Evolutionary conservation across 345 rosid species (phyloP).

Genomic region (Raphanus raphanistrum): DNA sequence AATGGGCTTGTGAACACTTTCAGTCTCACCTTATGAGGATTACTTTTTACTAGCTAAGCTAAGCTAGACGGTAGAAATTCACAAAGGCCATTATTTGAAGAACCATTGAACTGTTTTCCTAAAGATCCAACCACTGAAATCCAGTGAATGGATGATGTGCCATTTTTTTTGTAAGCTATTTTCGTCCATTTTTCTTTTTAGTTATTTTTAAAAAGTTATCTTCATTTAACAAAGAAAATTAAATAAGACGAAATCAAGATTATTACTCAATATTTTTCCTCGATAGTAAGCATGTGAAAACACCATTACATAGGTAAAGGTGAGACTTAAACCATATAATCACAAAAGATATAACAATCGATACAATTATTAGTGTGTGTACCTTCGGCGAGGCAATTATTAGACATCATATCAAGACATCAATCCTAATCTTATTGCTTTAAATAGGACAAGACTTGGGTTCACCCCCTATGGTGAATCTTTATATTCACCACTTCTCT

Average conservation of each 20-base stretch:
- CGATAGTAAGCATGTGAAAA: background rate
- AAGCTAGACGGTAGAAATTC: background rate
- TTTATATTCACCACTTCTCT: too few species aligned
- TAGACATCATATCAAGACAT: slow-evolving; percentile 30
- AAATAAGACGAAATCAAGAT: background rate
- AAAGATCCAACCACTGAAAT: background rate
- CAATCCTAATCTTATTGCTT: slow-evolving; percentile 24
- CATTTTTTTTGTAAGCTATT: too few species aligned
- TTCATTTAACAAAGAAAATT: background rate
- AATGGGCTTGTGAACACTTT: background rate
- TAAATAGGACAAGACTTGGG: too few species aligned
- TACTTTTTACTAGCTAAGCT: background rate
- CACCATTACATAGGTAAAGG: background rate
- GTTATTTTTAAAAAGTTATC: background rate
- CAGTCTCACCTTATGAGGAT: too few species aligned
- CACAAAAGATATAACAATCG: background rate
- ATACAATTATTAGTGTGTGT: slow-evolving; percentile 7
- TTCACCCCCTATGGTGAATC: too few species aligned
- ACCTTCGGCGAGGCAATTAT: slow-evolving; percentile 26
- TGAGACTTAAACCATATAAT: background rate
- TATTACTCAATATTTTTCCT: background rate
- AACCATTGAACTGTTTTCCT: background rate
- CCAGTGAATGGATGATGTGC: background rate
- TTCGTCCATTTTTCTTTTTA: background rate
- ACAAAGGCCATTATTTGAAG: background rate